phyloP scores from a whole-genome alignment of 140 eudicot genomes.

The Flaveria floridana region DNA sequence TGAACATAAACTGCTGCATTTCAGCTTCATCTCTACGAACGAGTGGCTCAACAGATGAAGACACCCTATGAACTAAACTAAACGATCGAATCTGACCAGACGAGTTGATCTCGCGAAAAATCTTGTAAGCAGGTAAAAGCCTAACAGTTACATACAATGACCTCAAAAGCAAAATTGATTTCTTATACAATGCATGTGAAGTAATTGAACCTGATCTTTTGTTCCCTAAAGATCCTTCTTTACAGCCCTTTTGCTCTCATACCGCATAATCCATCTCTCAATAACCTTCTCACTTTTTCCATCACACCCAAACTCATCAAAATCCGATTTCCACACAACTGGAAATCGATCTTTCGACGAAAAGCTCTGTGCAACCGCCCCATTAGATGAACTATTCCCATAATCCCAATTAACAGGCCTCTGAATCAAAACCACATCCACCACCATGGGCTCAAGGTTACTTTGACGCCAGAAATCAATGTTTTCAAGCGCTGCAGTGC shows the following conservation, averaged over 20 bases:
- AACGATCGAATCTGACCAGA: slow-evolving; percentile 60
- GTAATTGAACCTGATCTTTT: slow-evolving; percentile 55
- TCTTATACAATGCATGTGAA: slow-evolving; percentile 63
- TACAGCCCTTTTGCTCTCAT: slow-evolving; percentile 59
- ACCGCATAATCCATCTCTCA: slow-evolving; percentile 86
- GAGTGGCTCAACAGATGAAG: slow-evolving; percentile 73
- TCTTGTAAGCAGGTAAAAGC: slow-evolving; percentile 82
- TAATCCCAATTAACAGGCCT: slow-evolving; percentile 53
- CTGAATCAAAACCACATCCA: slow-evolving; percentile 71
- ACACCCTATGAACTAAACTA: slow-evolving; percentile 60
- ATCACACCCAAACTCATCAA: slow-evolving; percentile 56
- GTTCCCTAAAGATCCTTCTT: slow-evolving; percentile 38
- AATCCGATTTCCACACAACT: slow-evolving; percentile 47
- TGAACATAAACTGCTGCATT: slow-evolving; percentile 70
- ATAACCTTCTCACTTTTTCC: slow-evolving; percentile 54
- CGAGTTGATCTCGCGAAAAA: slow-evolving; percentile 67
- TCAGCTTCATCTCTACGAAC: slow-evolving; percentile 64
- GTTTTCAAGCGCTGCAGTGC: slow-evolving; percentile 85
- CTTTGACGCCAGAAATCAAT: slow-evolving; percentile 83
- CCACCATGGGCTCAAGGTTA: slow-evolving; percentile 81
- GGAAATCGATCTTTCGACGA: slow-evolving; percentile 49
- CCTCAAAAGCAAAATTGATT: slow-evolving; percentile 67
- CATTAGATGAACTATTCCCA: slow-evolving; percentile 42
- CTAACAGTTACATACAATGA: slow-evolving; percentile 75
- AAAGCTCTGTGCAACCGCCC: slow-evolving; percentile 32